Conservation (phyloP, 371 early-diverging fungal genomes). For the Caulochytrium protostelioides region DNA sequence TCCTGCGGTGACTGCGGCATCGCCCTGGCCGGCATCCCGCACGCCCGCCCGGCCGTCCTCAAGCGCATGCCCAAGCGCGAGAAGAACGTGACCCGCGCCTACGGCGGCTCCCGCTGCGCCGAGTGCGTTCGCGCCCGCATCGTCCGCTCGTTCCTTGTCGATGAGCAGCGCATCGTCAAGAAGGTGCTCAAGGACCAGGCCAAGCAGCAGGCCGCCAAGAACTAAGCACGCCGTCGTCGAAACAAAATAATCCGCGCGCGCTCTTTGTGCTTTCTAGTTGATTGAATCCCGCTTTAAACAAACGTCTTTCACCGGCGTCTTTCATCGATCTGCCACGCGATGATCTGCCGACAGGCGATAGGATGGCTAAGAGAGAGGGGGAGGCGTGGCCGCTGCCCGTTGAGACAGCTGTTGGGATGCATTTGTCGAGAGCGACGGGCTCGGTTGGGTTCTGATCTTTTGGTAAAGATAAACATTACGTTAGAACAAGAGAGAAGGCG, state of each 20-base stretch:
- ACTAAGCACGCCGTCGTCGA: background rate
- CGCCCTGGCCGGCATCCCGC: slow-evolving; percentile 71
- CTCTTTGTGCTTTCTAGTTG: background rate
- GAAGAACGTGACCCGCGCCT: slow-evolving; percentile 86
- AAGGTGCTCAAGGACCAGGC: slow-evolving; percentile 73
- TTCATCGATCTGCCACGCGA: too few species aligned
- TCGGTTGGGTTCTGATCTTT: too few species aligned
- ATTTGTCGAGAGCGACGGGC: too few species aligned
- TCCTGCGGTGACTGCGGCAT: slow-evolving; percentile 95
- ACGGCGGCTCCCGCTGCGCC: slow-evolving; percentile 89
- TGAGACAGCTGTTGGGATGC: too few species aligned
- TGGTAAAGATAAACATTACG: too few species aligned
- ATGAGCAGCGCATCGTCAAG: slow-evolving; percentile 99
- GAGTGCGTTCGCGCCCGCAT: slow-evolving; percentile 82
- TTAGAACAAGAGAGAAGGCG: too few species aligned
- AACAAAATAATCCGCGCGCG: background rate
- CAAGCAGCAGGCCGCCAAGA: slow-evolving; percentile 1
- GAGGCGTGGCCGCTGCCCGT: too few species aligned
- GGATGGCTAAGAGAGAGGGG: too few species aligned
- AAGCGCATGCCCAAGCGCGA: slow-evolving; percentile 71
- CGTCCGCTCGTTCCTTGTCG: slow-evolving; percentile 94
- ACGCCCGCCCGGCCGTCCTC: slow-evolving; percentile 78
- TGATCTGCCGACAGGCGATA: too few species aligned
- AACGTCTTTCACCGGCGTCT: too few species aligned
- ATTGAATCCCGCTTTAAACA: too few species aligned